Base-by-base conservation (phyloP, 768 basidiomycete species). In the Plicaturopsis crispa region DNA sequence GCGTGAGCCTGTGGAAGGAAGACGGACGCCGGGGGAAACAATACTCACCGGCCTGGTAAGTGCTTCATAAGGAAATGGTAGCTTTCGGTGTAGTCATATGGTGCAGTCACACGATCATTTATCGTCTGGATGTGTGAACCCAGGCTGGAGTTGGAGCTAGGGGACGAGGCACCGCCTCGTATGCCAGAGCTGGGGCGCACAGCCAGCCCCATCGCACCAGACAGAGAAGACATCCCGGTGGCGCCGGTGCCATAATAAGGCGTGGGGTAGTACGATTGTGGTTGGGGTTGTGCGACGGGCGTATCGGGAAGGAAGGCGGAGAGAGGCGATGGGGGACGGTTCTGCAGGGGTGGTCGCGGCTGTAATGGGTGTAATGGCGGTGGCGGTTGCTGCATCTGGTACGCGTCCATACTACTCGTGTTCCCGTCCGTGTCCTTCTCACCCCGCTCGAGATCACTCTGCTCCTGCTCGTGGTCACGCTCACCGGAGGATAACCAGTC, bases 61-160 rank as follows among this genome's bases (percentile, higher is more conserved):
- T 91, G 86, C 63, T 90, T 87, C 90, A 98, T 97, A 48, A 97
- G 68, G 57, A 86, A 88, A 57, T 96, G 94, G 55, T 97, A 97
- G 16, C 91, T 91, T 65, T 96, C 85, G 12, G 90, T 94, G 52
- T 97, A 96, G 56, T 94, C 91, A 54, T 91, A 94, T 4, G 90
- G 85, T 52, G 74, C 69, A 12, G 79, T 75, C 32, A 81, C 70
- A 73, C 78, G 56, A 62, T 77, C 69, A 66, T 70, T 63, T 67
- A 86, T 61, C 65, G 72, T 63, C 66, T 80, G 70, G 42, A 74
- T 51, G 45, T 67, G 61, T 4, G 66, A 67, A 21, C 55, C 51
- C 38, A 53, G 51, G n/a, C n/a, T n/a, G n/a, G n/a, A n/a, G n/a
- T n/a, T n/a, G n/a, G n/a, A n/a, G n/a, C n/a, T n/a, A n/a, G n/a